Base-by-base conservation (phyloP, 73 alveolate species). In the Paraurostyla sp. region DNA sequence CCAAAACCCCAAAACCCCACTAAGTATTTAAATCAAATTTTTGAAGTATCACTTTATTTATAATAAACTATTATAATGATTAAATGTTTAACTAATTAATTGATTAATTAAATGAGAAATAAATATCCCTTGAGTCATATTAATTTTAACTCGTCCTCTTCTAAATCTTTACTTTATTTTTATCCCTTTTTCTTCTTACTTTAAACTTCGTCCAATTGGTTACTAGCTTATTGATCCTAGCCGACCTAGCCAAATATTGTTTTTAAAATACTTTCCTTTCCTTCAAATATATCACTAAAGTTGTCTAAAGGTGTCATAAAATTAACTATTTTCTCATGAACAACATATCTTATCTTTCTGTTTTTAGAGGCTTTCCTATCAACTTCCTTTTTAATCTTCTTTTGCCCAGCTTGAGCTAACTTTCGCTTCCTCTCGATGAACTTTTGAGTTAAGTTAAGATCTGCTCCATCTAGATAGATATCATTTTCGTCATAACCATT, bases 321-420 rank as follows among this genome's bases (percentile, higher is more conserved):
- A 89, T 93, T 95, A 41, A 95, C 94, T n/a, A 96, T 84, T 85
- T 95, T 95, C 73, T 95, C 99, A 86, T 95, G 98, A 71, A 95
- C 94, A 33, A 92, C 95, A 85, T 93, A 96, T 71, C 97, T 87
- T 42, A 96, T 93, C 95, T 95, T 96, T 58, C 98, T 87, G 76
- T 96, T 94, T 91, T 96, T 96, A 3, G 98, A 93, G 38, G 97
- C 98, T 60, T 93, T 93, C 25, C 97, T 93, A 49, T 94, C 98
- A 3, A 93, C 97, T 73, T 95, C 95, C 78, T 93, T 94, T 92
- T 91, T 90, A 58, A 90, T 85, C 63, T 89, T 76, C 48, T 58
- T 87, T n/a, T 95, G 85, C 75, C 48, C 78, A 54, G 27, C 59
- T 22, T 51, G 76, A n/a, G n/a, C n/a, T 2, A 93, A 68, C 54